phyloP scores from a whole-genome alignment of 2,329 filamentous ascomycete species.

The Fusarium sp. region DNA sequence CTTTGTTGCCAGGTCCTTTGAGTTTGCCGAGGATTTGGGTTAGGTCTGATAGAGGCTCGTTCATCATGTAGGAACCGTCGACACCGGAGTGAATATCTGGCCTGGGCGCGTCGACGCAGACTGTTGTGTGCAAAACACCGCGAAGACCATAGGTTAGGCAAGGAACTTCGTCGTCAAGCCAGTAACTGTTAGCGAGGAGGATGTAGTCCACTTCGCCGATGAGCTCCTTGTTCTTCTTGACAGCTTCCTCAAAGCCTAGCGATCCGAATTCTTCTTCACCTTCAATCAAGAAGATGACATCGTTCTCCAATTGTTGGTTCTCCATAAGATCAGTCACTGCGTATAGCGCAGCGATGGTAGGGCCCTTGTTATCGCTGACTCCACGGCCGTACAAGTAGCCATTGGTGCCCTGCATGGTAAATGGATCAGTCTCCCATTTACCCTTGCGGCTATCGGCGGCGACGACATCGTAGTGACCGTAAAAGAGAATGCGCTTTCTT shows the following conservation, averaged over 20 bases:
- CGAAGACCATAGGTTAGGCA: slow-evolving; percentile 95
- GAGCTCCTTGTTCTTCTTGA: slow-evolving; percentile 81
- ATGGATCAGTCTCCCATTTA: slow-evolving; percentile 90
- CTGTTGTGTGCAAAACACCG: slow-evolving; percentile 91
- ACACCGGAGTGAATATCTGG: slow-evolving; percentile 96
- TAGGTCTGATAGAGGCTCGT: slow-evolving; percentile 92
- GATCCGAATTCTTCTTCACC: slow-evolving; percentile 97
- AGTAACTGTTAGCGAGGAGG: slow-evolving; percentile 96
- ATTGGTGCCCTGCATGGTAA: slow-evolving; percentile 87
- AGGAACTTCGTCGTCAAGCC: slow-evolving; percentile 95
- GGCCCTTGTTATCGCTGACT: slow-evolving; percentile 98
- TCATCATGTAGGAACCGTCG: slow-evolving; percentile 90
- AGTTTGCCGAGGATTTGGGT: slow-evolving; percentile 85
- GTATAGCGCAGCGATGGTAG: slow-evolving; percentile 92
- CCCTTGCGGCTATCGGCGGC: slow-evolving; percentile 84
- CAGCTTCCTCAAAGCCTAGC: slow-evolving; percentile 86
- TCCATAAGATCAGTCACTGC: slow-evolving; percentile 90
- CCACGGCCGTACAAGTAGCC: slow-evolving; percentile 95
- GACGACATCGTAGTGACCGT: slow-evolving; percentile 98
- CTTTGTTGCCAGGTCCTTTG: slow-evolving; percentile 81
- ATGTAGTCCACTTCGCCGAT: slow-evolving; percentile 96
- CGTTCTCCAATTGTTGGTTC: slow-evolving; percentile 84
- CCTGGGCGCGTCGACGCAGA: slow-evolving; percentile 85
- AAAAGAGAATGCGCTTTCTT: slow-evolving; percentile 92
- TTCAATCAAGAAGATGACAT: slow-evolving; percentile 94